Evolutionary conservation across 495 filamentous ascomycete genomes (phyloP), one percentile per base, ranked within the genome.

Genomic region (Hypoxylon perforatum): DNA sequence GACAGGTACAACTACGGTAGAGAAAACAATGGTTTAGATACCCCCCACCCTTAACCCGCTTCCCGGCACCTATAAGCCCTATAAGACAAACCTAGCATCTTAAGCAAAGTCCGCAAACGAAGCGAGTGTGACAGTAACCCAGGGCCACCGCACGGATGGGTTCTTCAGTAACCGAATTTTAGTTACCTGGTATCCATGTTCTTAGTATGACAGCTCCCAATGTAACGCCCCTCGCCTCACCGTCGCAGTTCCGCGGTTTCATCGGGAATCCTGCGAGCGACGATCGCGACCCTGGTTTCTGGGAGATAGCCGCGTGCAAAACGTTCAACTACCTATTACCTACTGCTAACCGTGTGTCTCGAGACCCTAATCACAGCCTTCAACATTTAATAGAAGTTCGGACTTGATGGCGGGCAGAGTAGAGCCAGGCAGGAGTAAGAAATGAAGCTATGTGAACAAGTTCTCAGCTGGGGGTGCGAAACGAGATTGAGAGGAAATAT

Each of bases 151-250:
- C n/a, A n/a, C n/a, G n/a, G n/a, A n/a, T n/a, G n/a, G n/a, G n/a
- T n/a, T n/a, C n/a, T n/a, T n/a, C n/a, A n/a, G n/a, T n/a, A n/a
- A n/a, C n/a, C n/a, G n/a, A n/a, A n/a, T n/a, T n/a, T n/a, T n/a
- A n/a, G n/a, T n/a, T n/a, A n/a, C n/a, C 47, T 35, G 48, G 8
- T 11, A 35, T 38, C 63, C 57, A 19, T 35, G 63, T 4, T 12
- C 57, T 46, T 61, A 61, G 15, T 21, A 53, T 15, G 47, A 53
- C 17, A 44, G 21, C 44, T 28, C 33, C 21, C 63, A 17, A 44
- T 41, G 44, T 47, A 57, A 57, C 45, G 38, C 46, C n/a, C n/a
- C n/a, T 57, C 50, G 50, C 50, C 39, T 57, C 57, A 42, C 46
- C 42, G 30, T 33, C 12, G 25, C 47, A 22, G 7, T 30, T 44